These are phyloP conservation scores for Colletotrichum tofieldiae DNA, from an alignment of 2,329 filamentous ascomycete species.

Conservation along the genomic window DNA sequence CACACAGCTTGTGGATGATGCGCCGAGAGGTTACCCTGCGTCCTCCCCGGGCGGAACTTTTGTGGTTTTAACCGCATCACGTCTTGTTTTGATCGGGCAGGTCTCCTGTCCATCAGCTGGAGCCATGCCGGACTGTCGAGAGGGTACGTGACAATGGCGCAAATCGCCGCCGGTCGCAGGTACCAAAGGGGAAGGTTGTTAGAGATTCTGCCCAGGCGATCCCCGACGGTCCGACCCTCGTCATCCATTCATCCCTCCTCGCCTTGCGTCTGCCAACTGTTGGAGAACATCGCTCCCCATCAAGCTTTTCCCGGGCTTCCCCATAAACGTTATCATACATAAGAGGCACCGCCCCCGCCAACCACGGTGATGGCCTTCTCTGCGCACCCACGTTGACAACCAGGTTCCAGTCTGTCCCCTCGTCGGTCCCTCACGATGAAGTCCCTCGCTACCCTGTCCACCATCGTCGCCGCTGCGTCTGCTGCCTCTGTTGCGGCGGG, in stretches of 20 bases:
- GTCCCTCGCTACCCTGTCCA: slow-evolving; percentile 32
- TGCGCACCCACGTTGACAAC: slow-evolving; percentile 19
- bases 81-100: slow-evolving; percentile 34
- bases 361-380: background rate
- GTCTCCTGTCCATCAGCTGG: slow-evolving; percentile 16
- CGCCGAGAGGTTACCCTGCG: background rate
- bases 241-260: background rate
- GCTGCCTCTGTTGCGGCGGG: slow-evolving; percentile 34
- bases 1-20: background rate
- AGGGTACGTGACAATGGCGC: slow-evolving; percentile 10
- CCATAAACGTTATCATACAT: background rate
- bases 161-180: slow-evolving; percentile 20
- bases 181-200: slow-evolving; percentile 40
- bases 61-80: slow-evolving; percentile 7
- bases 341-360: background rate
- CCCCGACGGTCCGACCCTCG: slow-evolving; percentile 29
- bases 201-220: slow-evolving; percentile 5
- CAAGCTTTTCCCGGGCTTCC: background rate
- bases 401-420: background rate
- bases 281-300: background rate
- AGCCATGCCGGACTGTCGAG: background rate
- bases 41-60: slow-evolving; percentile 21
- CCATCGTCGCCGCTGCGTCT: slow-evolving; percentile 34
- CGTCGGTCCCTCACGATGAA: slow-evolving; percentile 30
- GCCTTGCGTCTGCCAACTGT: background rate